These are phyloP conservation scores for Leccinum imitatum DNA, from an alignment of 768 basidiomycete genomes.

Conservation along the genomic window DNA sequence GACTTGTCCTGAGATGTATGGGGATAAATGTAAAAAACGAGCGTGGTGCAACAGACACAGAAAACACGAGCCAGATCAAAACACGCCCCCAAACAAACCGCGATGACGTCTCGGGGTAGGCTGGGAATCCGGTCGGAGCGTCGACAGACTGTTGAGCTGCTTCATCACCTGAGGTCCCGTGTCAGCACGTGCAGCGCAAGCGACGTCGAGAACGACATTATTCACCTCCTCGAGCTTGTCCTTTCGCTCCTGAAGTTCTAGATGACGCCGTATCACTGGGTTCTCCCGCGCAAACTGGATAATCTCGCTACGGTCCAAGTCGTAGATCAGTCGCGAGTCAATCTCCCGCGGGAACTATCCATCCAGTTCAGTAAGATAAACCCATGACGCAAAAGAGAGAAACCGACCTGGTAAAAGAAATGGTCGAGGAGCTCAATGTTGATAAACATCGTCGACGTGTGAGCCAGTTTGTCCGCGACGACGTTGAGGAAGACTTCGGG, in stretches of 20 bases:
- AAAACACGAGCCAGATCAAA: conserved; percentile 43
- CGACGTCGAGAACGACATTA: not conserved
- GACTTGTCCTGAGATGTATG: not conserved
- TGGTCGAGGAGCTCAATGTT: conserved; percentile 97
- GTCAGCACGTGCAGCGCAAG: conserved; percentile 9
- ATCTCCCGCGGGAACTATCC: conserved; percentile 94
- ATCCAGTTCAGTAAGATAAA: not conserved
- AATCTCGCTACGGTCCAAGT: conserved; percentile 89
- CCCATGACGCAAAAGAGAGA: not conserved
- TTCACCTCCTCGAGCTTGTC: conserved; percentile 93
- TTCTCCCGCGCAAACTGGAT: conserved; percentile 94
- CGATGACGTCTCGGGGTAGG: conserved; percentile 70
- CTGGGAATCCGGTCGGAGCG: conserved; percentile 80
- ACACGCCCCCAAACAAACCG: conserved; percentile 77
- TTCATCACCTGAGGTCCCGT: conserved; percentile 76
- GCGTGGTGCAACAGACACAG: not conserved
- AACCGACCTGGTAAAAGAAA: conserved; percentile 92
- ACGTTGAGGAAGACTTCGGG: conserved; percentile 97
- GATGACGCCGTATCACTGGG: conserved; percentile 78
- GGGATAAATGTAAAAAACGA: conserved; percentile 9
- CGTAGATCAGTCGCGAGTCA: conserved; percentile 88
- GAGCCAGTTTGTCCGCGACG: conserved; percentile 94
- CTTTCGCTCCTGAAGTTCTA: conserved; percentile 94
- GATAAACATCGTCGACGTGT: conserved; percentile 97
- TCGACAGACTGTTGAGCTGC: conserved; percentile 88